phyloP scores from a whole-genome alignment of 2,329 filamentous ascomycete genomes.

The Colletotrichum sp. region DNA sequence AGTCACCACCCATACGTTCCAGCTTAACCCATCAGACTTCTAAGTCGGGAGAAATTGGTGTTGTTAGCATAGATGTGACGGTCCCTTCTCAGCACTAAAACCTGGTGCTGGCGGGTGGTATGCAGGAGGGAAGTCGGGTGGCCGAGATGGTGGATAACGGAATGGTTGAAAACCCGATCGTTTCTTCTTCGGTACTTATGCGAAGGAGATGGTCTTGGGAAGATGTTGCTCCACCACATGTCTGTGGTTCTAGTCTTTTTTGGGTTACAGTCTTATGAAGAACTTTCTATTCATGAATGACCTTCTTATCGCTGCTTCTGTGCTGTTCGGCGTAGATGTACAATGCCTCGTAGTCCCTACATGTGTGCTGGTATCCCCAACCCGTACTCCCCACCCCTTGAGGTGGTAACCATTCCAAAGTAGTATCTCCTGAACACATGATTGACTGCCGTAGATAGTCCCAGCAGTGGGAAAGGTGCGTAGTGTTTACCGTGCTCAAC shows the following conservation, averaged over 20 bases:
- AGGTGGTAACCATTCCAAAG: slow-evolving; percentile 38
- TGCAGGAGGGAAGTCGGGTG: neutral
- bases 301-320: neutral
- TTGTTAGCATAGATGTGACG: no score
- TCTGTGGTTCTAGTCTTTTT: neutral
- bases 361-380: slow-evolving; percentile 24
- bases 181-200: neutral
- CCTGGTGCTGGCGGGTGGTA: no score
- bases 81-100: no score
- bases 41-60: no score
- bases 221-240: neutral
- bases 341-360: slow-evolving; percentile 26
- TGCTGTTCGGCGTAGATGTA: neutral
- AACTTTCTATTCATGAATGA: neutral
- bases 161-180: neutral
- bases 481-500: neutral
- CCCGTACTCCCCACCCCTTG: neutral
- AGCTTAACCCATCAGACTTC: no score
- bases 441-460: slow-evolving; percentile 51
- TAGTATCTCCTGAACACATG: slow-evolving; percentile 50
- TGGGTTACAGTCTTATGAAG: neutral
- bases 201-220: neutral
- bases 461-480: slow-evolving; percentile 52
- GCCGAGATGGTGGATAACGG: neutral
- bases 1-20: no score